These are phyloP conservation scores for Pyricularia sp. DNA, from an alignment of 2,329 filamentous ascomycete species.

Conservation along the genomic window DNA sequence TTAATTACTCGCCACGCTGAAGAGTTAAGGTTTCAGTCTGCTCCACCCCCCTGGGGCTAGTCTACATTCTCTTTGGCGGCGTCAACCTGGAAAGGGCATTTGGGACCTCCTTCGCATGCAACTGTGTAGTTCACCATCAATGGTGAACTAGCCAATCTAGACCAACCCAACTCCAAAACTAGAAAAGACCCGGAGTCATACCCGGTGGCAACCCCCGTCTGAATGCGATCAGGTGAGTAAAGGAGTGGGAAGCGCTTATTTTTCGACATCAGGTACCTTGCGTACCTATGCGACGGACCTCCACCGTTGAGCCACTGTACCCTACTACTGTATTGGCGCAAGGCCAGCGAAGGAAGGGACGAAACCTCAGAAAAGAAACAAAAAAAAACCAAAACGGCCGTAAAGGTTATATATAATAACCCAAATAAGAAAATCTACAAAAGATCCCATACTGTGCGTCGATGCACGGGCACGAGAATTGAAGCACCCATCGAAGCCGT, in stretches of 20 bases:
- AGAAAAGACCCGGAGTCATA: background rate
- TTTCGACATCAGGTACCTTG: background rate
- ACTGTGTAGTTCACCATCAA: background rate
- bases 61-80: background rate
- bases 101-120: background rate
- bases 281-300: background rate
- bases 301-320: background rate
- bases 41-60: conserved; percentile 1
- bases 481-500: background rate
- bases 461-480: background rate
- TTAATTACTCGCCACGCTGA: background rate
- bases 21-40: background rate
- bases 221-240: background rate
- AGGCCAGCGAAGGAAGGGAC: background rate
- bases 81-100: background rate
- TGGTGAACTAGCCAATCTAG: background rate
- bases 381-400: background rate
- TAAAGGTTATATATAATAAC: background rate
- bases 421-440: background rate
- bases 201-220: background rate
- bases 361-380: background rate
- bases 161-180: background rate
- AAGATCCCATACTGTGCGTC: background rate
- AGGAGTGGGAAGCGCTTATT: background rate
- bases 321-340: too few species aligned